A percentile compares a stretch with the other conserved stretches of the same genome.
These are phyloP conservation scores for Coemansia sp. DNA, from an alignment of 192 early-diverging fungal species.

Conservation along the genomic window DNA sequence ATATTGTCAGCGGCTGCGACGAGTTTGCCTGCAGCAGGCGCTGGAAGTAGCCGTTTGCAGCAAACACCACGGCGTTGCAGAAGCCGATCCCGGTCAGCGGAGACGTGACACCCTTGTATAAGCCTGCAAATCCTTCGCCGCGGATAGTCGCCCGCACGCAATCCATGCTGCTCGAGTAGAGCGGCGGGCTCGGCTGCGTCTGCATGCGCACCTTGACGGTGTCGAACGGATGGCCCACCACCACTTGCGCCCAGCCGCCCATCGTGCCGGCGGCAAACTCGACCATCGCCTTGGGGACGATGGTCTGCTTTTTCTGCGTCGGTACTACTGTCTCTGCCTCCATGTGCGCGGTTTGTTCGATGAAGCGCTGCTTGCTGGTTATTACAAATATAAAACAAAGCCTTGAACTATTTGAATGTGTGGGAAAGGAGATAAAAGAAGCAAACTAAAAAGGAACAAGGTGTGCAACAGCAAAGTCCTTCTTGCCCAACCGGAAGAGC, in stretches of 20 bases:
- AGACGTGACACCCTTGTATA: slow-evolving; percentile 87
- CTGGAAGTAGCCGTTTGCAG: slow-evolving; percentile 70
- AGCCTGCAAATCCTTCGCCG: slow-evolving; percentile 70
- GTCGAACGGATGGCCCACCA: slow-evolving; percentile 81
- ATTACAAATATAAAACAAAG: not conserved
- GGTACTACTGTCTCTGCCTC: slow-evolving; percentile 33
- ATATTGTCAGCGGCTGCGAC: slow-evolving; percentile 58
- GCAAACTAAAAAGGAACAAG: slow-evolving; percentile 3
- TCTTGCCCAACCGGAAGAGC: not conserved
- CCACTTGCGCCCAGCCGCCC: slow-evolving; percentile 69
- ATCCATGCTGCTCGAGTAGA: slow-evolving; percentile 74
- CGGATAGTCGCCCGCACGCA: slow-evolving; percentile 80
- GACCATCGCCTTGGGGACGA: slow-evolving; percentile 43
- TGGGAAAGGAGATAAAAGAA: not conserved
- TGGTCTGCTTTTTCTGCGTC: slow-evolving; percentile 16
- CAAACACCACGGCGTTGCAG: slow-evolving; percentile 85
- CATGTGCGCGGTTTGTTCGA: slow-evolving; percentile 9
- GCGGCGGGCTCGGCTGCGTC: slow-evolving; percentile 61
- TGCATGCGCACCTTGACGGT: slow-evolving; percentile 84
- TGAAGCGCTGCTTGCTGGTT: not conserved
- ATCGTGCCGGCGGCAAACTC: slow-evolving; percentile 53
- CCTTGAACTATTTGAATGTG: too few species aligned
- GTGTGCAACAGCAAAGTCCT: not conserved
- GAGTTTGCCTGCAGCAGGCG: slow-evolving; percentile 58
- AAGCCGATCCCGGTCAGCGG: slow-evolving; percentile 79